Percentiles rank a stretch among this genome's conserved stretches.
Conservation (phyloP, 2,329 filamentous ascomycete species). For the Lachnellula occidentalis region DNA sequence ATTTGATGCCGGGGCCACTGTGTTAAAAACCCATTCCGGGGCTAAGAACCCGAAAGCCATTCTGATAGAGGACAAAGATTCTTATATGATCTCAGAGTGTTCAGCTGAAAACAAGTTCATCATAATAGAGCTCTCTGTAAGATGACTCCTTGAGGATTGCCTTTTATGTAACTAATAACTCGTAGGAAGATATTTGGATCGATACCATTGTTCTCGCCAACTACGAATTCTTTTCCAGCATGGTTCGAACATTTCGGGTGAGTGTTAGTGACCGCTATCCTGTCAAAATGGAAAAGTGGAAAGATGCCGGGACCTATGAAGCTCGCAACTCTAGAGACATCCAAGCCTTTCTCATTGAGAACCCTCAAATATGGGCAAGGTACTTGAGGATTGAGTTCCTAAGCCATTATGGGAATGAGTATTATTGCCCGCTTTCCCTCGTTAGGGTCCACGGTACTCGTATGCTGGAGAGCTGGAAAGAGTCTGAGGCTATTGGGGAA, state of each 20-base stretch:
- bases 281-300: slow-evolving; percentile 89
- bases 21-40: slow-evolving; percentile 82
- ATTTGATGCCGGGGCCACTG: slow-evolving; percentile 91
- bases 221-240: slow-evolving; percentile 98
- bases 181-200: slow-evolving; percentile 59
- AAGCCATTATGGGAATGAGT: slow-evolving; percentile 92
- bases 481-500: slow-evolving; percentile 68
- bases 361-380: slow-evolving; percentile 91
- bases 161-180: slow-evolving; percentile 10
- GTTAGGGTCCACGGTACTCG: slow-evolving; percentile 88
- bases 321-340: slow-evolving; percentile 90
- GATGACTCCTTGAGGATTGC: slow-evolving; percentile 48
- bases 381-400: slow-evolving; percentile 90
- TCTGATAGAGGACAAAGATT: slow-evolving; percentile 94
- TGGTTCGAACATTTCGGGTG: slow-evolving; percentile 84
- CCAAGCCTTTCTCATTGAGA: slow-evolving; percentile 89
- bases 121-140: slow-evolving; percentile 77
- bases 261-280: slow-evolving; percentile 94
- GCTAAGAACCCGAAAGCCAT: slow-evolving; percentile 86
- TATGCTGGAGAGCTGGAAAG: slow-evolving; percentile 89
- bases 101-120: slow-evolving; percentile 83
- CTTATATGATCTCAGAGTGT: slow-evolving; percentile 95
- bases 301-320: slow-evolving; percentile 79
- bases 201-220: slow-evolving; percentile 97
- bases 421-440: slow-evolving; percentile 88